These are phyloP conservation scores for Cubamyces lactineus DNA, from an alignment of 768 basidiomycete genomes.

Conservation along the genomic window DNA sequence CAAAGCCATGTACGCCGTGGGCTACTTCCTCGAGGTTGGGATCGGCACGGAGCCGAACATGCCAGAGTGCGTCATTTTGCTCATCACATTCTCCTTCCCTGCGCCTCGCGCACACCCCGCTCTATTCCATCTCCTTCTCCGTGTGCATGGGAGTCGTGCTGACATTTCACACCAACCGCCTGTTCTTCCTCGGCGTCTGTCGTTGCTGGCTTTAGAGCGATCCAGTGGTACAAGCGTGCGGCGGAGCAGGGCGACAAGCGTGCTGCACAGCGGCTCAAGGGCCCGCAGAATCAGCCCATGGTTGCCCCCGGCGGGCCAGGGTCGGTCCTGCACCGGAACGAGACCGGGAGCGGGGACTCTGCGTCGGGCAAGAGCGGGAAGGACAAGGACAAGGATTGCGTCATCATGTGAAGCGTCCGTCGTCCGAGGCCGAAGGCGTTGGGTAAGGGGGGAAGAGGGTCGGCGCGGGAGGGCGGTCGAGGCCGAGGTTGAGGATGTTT, in stretches of 20 bases:
- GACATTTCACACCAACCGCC: slow-evolving; percentile 7
- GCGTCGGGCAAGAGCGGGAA: slow-evolving; percentile 54
- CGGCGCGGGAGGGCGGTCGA: neutral
- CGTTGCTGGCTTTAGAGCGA: slow-evolving; percentile 50
- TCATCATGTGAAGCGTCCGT: slow-evolving; percentile 68
- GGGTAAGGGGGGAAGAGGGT: neutral
- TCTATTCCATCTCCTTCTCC: neutral
- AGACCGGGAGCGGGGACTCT: slow-evolving; percentile 42
- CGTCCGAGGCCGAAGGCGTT: neutral
- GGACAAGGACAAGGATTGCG: slow-evolving; percentile 86
- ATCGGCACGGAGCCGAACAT: slow-evolving; percentile 75
- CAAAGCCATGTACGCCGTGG: slow-evolving; percentile 98
- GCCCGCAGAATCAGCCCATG: slow-evolving; percentile 56
- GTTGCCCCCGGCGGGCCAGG: slow-evolving; percentile 62
- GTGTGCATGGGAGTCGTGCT: neutral
- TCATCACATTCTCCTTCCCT: slow-evolving; percentile 12
- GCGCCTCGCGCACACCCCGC: neutral
- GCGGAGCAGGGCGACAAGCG: slow-evolving; percentile 94
- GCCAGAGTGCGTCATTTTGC: slow-evolving; percentile 56
- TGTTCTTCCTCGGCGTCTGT: neutral
- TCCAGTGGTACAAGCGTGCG: slow-evolving; percentile 85
- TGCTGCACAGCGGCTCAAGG: slow-evolving; percentile 79
- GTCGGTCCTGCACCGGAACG: slow-evolving; percentile 61
- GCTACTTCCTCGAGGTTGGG: slow-evolving; percentile 97
- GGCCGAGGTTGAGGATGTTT: no score